phyloP scores from a whole-genome alignment of 1,284 basidiomycete species.

The Moesziomyces parantarcticus region DNA sequence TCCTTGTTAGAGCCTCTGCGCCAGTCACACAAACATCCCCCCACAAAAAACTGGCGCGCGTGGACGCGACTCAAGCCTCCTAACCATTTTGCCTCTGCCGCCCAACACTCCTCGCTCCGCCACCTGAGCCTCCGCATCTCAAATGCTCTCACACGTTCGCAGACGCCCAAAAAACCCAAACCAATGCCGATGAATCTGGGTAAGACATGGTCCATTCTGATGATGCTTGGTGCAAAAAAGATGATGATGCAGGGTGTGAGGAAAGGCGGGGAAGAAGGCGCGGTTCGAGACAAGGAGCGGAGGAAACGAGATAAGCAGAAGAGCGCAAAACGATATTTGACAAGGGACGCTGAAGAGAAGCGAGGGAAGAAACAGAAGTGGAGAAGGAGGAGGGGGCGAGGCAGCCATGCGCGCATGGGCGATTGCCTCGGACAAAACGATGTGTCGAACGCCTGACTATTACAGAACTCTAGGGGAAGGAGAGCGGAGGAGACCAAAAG shows the following conservation, averaged over 20 bases:
- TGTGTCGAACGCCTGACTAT: slow-evolving; percentile 26
- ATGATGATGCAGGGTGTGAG: slow-evolving; percentile 34
- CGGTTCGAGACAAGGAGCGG: slow-evolving; percentile 3
- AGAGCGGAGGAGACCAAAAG: slow-evolving; percentile 4
- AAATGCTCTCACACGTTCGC: neutral
- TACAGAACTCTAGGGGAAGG: slow-evolving; percentile 33
- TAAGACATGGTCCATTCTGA: slow-evolving; percentile 39
- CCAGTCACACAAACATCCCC: slow-evolving; percentile 5
- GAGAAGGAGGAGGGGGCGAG: neutral
- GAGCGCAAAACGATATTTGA: slow-evolving; percentile 23
- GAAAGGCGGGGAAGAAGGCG: neutral
- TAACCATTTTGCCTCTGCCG: slow-evolving; percentile 1
- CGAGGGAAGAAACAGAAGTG: neutral
- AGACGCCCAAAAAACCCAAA: neutral
- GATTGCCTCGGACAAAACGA: slow-evolving; percentile 7
- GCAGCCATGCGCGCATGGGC: slow-evolving; percentile 3
- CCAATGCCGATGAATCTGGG: neutral
- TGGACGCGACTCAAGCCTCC: slow-evolving; percentile 23
- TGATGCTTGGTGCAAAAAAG: slow-evolving; percentile 48
- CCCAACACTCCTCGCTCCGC: too few relatives aligned
- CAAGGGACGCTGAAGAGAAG: slow-evolving; percentile 1
- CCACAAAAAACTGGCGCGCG: slow-evolving; percentile 8
- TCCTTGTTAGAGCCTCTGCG: neutral
- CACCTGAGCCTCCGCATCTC: slow-evolving; percentile 7
- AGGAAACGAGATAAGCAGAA: slow-evolving; percentile 7